Evolutionary conservation across 2,329 filamentous ascomycete genomes (phyloP).

Genomic region (Sclerotinia spermophila): DNA sequence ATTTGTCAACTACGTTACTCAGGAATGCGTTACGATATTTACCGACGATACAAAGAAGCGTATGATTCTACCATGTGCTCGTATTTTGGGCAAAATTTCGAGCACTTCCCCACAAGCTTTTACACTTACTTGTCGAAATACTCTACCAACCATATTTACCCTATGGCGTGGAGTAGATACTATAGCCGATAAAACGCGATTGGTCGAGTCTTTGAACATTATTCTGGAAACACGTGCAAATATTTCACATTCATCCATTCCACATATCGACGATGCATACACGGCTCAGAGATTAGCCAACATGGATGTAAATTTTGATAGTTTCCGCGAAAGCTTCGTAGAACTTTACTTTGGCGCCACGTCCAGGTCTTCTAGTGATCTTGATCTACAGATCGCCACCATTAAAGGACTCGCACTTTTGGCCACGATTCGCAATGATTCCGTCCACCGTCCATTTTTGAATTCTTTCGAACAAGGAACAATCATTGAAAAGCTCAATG

Average conservation of each 20-base stretch:
- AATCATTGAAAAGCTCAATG: conserved; percentile 30
- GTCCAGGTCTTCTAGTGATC: conserved; percentile 20
- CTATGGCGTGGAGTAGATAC: conserved; percentile 12
- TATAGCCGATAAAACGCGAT: conserved; percentile 19
- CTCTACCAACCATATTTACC: conserved; percentile 3
- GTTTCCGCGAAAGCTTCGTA: conserved; percentile 17
- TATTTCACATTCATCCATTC: conserved; percentile 3
- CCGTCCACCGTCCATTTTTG: conserved; percentile 20
- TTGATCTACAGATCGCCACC: conserved; percentile 25
- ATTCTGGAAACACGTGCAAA: conserved; percentile 30
- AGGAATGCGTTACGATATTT: conserved; percentile 18
- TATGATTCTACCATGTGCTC: conserved; percentile 15
- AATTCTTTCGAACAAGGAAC: conserved; percentile 27
- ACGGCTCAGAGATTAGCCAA: background rate
- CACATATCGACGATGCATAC: background rate
- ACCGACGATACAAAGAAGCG: conserved; percentile 18
- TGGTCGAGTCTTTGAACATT: conserved; percentile 33
- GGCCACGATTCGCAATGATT: conserved; percentile 28
- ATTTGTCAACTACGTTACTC: conserved; percentile 19
- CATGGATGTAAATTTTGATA: conserved; percentile 15
- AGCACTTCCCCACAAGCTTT: conserved; percentile 15
- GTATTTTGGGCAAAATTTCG: conserved; percentile 17
- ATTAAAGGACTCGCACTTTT: conserved; percentile 32
- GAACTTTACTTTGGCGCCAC: conserved; percentile 29
- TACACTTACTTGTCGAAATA: background rate